These are phyloP conservation scores for Deinandra increscens DNA, from an alignment of 129 eudicot genomes.

Conservation along the genomic window DNA sequence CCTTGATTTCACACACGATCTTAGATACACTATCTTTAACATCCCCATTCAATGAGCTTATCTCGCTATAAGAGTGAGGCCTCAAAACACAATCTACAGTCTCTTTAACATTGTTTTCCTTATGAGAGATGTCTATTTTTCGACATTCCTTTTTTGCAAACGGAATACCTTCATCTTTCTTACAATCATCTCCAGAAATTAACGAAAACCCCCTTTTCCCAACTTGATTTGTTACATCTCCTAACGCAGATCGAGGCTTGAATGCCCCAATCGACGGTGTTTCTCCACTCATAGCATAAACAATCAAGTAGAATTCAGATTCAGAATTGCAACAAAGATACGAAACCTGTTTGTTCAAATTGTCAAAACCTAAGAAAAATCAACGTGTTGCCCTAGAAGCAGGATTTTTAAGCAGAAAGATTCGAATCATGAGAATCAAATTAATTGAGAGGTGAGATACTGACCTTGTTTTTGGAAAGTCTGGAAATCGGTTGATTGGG, in stretches of 20 bases:
- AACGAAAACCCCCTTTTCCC: slow-evolving; percentile 53
- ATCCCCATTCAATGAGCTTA: slow-evolving; percentile 26
- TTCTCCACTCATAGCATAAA: slow-evolving; percentile 40
- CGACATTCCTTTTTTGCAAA: slow-evolving; percentile 32
- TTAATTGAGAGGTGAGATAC: slow-evolving; percentile 17
- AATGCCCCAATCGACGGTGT: slow-evolving; percentile 27
- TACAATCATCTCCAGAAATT: slow-evolving; percentile 30
- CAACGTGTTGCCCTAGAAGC: slow-evolving; percentile 20
- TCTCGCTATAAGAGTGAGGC: slow-evolving; percentile 33
- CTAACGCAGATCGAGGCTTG: slow-evolving; percentile 53
- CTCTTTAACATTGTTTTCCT: slow-evolving; percentile 29
- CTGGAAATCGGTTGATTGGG: background rate
- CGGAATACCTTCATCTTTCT: slow-evolving; percentile 20
- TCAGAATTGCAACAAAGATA: background rate
- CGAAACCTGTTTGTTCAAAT: background rate
- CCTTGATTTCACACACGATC: slow-evolving; percentile 14
- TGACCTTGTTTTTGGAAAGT: slow-evolving; percentile 26
- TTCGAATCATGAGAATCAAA: background rate
- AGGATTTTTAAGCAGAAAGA: slow-evolving; percentile 13
- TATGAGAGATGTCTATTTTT: slow-evolving; percentile 16
- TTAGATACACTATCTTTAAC: slow-evolving; percentile 17
- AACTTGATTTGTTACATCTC: slow-evolving; percentile 66
- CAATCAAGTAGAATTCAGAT: background rate
- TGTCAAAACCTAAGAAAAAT: slow-evolving; percentile 6
- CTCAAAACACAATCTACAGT: slow-evolving; percentile 19